Conservation (phyloP, 257 asterid species). For the Solanum sitiens region DNA sequence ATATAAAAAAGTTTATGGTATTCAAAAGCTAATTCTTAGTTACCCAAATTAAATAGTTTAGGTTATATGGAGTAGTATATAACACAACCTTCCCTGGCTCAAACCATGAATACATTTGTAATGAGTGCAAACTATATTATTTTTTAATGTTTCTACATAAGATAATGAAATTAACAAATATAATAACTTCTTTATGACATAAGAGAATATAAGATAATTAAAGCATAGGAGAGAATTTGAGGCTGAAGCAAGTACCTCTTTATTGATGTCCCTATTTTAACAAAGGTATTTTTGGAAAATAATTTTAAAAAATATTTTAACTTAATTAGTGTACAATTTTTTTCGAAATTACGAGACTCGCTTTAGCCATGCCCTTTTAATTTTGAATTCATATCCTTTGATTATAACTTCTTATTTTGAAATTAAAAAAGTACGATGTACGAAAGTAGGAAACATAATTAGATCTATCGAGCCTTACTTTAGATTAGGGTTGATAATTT, state of each 20-base stretch:
- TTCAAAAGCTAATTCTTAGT: not conserved
- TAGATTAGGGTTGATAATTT: not conserved
- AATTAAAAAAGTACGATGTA: too few relatives aligned
- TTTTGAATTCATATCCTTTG: not conserved
- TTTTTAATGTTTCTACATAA: not conserved
- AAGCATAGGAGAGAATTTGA: not conserved
- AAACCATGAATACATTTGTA: not conserved
- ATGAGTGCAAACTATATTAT: not conserved
- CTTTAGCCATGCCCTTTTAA: not conserved
- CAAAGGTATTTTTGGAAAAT: not conserved
- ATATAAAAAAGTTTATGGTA: not conserved
- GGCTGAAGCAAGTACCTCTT: not conserved
- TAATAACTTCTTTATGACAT: not conserved
- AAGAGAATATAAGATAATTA: not conserved
- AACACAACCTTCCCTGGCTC: not conserved
- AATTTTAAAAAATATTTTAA: too few relatives aligned
- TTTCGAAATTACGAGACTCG: rapidly evolving
- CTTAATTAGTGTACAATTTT: too few relatives aligned
- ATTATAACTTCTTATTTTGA: too few relatives aligned
- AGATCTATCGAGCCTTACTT: not conserved
- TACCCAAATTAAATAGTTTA: not conserved
- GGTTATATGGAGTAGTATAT: not conserved
- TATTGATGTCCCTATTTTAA: not conserved
- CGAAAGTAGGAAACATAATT: not conserved
- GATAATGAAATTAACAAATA: not conserved